Conservation (phyloP, 208 protist species). For the Phytomonas serpens region DNA sequence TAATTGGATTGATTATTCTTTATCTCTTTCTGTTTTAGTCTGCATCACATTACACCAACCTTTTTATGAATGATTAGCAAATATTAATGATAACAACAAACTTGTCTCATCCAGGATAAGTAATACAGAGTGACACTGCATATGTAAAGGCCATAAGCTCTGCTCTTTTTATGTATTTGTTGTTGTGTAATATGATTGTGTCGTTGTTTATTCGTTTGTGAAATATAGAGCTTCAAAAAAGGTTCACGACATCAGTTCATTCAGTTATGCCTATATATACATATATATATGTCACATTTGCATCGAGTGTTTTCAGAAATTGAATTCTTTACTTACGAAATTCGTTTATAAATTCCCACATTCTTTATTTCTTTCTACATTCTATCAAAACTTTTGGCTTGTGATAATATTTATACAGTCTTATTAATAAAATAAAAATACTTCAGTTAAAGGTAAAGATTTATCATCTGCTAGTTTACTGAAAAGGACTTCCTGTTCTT, state of each 20-base stretch:
- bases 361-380: constrained; percentile 9
- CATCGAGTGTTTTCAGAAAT: neutral
- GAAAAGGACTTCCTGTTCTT: neutral
- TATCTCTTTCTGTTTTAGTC: constrained; percentile 9
- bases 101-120: neutral
- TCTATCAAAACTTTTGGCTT: neutral
- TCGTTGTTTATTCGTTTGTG: neutral
- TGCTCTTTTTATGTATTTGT: constrained; percentile 6
- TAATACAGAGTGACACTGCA: neutral
- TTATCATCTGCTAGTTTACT: neutral
- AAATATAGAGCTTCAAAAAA: neutral
- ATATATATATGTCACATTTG: neutral
- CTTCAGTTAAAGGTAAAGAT: neutral
- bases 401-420: constrained; percentile 1
- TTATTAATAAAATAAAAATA: neutral
- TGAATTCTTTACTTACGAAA: neutral
- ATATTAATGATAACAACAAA: neutral
- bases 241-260: neutral
- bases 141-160: too few species aligned
- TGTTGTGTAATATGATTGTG: neutral
- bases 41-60: neutral
- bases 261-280: neutral
- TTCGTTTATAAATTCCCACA: constrained; percentile 1
- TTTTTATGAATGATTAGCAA: neutral
- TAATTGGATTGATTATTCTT: constrained; percentile 2